These are phyloP conservation scores for Ophiobolus disseminans DNA, from an alignment of 2,329 filamentous ascomycete genomes.

Conservation along the genomic window DNA sequence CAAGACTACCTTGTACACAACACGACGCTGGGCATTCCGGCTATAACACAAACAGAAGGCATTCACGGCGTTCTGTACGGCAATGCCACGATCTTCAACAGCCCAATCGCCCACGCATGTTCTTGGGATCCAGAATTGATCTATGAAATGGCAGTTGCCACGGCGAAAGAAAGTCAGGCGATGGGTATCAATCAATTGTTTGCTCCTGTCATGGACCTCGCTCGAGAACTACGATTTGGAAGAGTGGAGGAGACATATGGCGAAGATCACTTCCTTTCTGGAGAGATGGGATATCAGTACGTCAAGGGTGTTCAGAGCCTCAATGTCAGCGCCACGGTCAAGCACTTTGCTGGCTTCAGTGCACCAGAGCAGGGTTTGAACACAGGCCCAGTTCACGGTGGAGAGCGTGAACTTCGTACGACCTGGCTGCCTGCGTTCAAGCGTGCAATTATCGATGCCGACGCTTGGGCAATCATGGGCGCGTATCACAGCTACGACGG, in stretches of 20 bases:
- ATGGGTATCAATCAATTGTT: slow-evolving; percentile 77
- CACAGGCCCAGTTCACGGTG: slow-evolving; percentile 65
- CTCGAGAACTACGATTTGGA: slow-evolving; percentile 73
- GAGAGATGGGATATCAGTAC: slow-evolving; percentile 70
- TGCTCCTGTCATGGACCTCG: slow-evolving; percentile 73
- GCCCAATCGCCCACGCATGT: slow-evolving; percentile 74
- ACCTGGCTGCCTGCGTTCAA: slow-evolving; percentile 68
- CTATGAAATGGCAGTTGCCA: slow-evolving; percentile 70
- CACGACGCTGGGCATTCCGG: slow-evolving; percentile 72
- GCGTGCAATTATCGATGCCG: slow-evolving; percentile 72
- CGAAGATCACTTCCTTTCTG: slow-evolving; percentile 72
- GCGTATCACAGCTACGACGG: slow-evolving; percentile 79
- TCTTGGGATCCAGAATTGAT: slow-evolving; percentile 72
- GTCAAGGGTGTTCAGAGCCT: slow-evolving; percentile 68
- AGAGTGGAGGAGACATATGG: slow-evolving; percentile 77
- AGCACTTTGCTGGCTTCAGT: slow-evolving; percentile 76
- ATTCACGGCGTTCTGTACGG: slow-evolving; percentile 75
- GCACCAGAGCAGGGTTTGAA: slow-evolving; percentile 76
- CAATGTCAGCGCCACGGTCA: slow-evolving; percentile 74
- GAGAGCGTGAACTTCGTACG: slow-evolving; percentile 62
- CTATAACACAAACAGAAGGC: slow-evolving; percentile 75
- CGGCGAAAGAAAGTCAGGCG: slow-evolving; percentile 69
- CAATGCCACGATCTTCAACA: slow-evolving; percentile 82
- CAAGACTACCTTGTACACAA: slow-evolving; percentile 74
- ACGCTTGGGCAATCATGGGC: slow-evolving; percentile 74